Base-by-base conservation (phyloP, 257 asterid species). In the Agastache rugosa region DNA sequence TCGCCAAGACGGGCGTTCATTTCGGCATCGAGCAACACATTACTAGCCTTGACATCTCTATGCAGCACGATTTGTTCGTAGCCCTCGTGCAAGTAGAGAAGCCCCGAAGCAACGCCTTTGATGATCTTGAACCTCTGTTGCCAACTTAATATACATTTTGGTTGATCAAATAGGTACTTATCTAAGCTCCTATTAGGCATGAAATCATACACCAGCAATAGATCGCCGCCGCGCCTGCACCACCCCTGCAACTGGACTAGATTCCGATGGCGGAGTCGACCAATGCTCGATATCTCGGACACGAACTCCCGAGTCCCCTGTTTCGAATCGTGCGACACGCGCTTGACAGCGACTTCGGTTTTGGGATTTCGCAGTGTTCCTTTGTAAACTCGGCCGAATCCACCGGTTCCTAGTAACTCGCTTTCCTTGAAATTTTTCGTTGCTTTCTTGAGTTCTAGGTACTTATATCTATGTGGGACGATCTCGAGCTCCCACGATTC, bases 151-250 rank as follows among this genome's bases (percentile, higher is more conserved):
- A 80, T 63, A 27, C 48, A 37, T 39, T 55, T 74, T 0, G 91
- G 84, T 12, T 84, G 61, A 54, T 80, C 87, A 22, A 87, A 88
- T 35, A 92, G 64, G 80, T 68, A 83, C 54, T 73, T 84, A 10
- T 88, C 92, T 59, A 90, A 76, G 69, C 95, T 91, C n/a, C 93
- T 91, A 55, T 90, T 92, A 6, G 97, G 90, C 96, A 88, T 90
- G 50, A 58, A 88, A 44, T 92, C 97, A 31, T 92, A 90, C 2
- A 90, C 96, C 1, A 90, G 85, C 16, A 92, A 42, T 10, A 92
- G 81, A 50, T 92, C 96, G 8, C 81, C 77, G 3, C 83, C 85
- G n/a, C 87, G 78, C 76, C 95, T 78, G 59, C 97, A 90, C 90
- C 96, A 90, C 11, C 97, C 96, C 37, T 74, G 74, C 27, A 92